These are phyloP conservation scores for Crassisporium funariophilum DNA, from an alignment of 768 basidiomycete genomes.

Conservation along the genomic window DNA sequence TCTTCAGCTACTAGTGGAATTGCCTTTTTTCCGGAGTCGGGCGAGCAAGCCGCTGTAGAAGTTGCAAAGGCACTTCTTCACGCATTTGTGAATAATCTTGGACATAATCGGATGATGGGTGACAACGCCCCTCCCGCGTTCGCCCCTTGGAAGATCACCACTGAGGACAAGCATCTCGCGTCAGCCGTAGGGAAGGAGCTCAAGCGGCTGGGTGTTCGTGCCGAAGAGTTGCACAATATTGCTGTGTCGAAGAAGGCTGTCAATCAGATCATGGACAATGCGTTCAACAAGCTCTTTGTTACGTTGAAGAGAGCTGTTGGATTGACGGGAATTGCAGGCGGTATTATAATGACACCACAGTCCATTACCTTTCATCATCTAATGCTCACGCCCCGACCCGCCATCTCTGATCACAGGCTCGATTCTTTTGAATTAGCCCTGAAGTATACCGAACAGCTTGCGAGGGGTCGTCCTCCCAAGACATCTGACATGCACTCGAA, in stretches of 20 bases:
- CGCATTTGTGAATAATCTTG: conserved; percentile 25
- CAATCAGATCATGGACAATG: background rate
- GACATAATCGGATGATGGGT: conserved; percentile 13
- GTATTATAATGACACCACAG: conserved; percentile 1
- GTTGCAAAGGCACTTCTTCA: conserved; percentile 31
- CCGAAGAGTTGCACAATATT: conserved; percentile 26
- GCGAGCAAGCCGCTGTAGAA: conserved; percentile 30
- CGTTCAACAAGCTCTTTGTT: background rate
- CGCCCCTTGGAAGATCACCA: conserved; percentile 29
- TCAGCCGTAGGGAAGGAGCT: conserved; percentile 28
- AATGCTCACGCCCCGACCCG: background rate
- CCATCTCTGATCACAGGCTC: too few relatives aligned
- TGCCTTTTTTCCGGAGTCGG: conserved; percentile 33
- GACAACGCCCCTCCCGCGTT: background rate
- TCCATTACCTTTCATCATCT: conserved; percentile 10
- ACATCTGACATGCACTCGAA: background rate
- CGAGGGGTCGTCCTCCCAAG: background rate
- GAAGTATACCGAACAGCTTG: background rate
- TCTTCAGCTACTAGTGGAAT: conserved; percentile 14
- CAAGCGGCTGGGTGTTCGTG: conserved; percentile 26
- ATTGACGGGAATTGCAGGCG: background rate
- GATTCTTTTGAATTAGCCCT: background rate
- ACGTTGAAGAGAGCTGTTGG: background rate
- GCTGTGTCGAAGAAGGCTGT: conserved; percentile 9
- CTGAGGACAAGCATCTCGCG: conserved; percentile 26